Conservation (phyloP, 208 protist species). For the Leptomonas seymouri region DNA sequence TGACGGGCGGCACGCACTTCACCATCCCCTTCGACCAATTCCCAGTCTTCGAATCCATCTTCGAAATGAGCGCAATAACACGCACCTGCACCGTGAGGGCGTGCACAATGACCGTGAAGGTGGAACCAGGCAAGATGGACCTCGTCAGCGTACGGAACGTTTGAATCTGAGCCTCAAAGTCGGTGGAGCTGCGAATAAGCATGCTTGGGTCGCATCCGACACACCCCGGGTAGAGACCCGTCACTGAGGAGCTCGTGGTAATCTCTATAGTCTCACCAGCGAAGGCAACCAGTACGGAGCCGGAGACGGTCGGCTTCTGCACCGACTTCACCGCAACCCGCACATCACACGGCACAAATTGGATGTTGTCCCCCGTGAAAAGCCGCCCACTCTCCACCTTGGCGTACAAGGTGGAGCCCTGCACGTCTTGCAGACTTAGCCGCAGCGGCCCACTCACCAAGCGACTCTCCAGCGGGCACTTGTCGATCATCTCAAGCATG, state of each 20-base stretch:
- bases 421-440: constrained; percentile 76
- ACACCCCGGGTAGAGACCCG: constrained; percentile 69
- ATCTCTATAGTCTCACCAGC: constrained; percentile 83
- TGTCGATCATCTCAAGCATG: constrained; percentile 75
- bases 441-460: constrained; percentile 68
- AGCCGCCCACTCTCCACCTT: constrained; percentile 83
- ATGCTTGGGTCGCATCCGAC: constrained; percentile 56
- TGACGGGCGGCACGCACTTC: constrained; percentile 72
- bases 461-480: constrained; percentile 69
- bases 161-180: constrained; percentile 84
- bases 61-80: constrained; percentile 68
- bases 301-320: constrained; percentile 56
- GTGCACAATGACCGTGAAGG: constrained; percentile 75
- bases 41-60: constrained; percentile 62
- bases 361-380: constrained; percentile 41
- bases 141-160: constrained; percentile 68
- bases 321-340: constrained; percentile 57
- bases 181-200: constrained; percentile 42
- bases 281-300: constrained; percentile 65
- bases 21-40: constrained; percentile 88
- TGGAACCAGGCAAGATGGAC: constrained; percentile 70
- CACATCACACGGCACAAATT: constrained; percentile 68
- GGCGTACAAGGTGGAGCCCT: constrained; percentile 60
- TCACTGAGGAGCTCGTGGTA: constrained; percentile 44
- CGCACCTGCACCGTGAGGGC: constrained; percentile 70